Conservation (phyloP, 2,329 filamentous ascomycete genomes). For the Penicillium sp. region DNA sequence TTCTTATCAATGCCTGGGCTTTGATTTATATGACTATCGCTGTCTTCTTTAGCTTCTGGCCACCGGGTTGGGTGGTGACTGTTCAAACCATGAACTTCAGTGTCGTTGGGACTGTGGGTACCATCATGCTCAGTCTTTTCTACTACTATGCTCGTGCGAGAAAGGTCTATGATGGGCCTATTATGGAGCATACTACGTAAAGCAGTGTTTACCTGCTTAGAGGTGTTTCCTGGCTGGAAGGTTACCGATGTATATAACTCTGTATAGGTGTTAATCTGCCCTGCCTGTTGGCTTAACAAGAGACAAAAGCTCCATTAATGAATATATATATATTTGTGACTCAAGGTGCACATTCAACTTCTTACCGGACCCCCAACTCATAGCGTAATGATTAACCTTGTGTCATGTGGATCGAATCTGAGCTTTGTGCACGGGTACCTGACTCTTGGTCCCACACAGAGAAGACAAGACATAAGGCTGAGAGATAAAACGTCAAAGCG, state of each 20-base stretch:
- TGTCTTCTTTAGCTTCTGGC: constrained; percentile 54
- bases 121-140: constrained; percentile 41
- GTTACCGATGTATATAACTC: neutral
- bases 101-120: constrained; percentile 44
- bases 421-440: neutral
- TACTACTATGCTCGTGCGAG: constrained; percentile 43
- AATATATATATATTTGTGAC: no score
- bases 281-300: no score
- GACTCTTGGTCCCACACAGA: neutral
- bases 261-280: neutral
- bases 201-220: no score
- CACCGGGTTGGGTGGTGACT: constrained; percentile 38
- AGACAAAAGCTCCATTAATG: no score
- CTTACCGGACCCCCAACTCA: neutral
- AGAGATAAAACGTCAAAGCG: neutral
- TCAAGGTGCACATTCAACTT: neutral
- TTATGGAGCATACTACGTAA: constrained; percentile 20
- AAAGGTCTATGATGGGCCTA: constrained; percentile 35
- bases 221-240: neutral
- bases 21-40: constrained; percentile 49
- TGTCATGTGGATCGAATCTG: neutral
- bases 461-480: neutral
- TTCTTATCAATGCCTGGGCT: constrained; percentile 46
- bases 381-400: neutral
- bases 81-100: constrained; percentile 50